Evolutionary conservation across 331 rosid species (phyloP).

Genomic region (Stylosanthes scabra): DNA sequence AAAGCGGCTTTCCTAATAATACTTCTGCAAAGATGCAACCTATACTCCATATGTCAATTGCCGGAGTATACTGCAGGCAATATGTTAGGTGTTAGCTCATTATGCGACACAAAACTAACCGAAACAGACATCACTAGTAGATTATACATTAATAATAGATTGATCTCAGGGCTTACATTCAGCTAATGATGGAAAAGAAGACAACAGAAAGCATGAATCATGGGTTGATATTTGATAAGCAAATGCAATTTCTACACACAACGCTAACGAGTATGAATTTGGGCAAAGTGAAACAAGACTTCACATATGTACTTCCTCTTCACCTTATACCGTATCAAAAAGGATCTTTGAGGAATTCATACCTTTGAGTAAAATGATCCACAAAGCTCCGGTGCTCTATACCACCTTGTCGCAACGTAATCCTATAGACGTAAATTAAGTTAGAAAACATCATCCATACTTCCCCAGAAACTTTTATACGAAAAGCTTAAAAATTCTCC

Average conservation of each 20-base stretch:
- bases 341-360: slow-evolving; percentile 35
- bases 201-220: slow-evolving; percentile 37
- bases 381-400: slow-evolving; percentile 98
- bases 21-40: slow-evolving; percentile 98
- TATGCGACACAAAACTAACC: slow-evolving; percentile 10
- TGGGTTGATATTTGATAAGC: slow-evolving; percentile 29
- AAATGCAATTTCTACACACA: slow-evolving; percentile 40
- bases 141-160: slow-evolving; percentile 27
- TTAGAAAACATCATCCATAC: slow-evolving; percentile 35
- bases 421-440: slow-evolving; percentile 57
- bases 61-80: slow-evolving; percentile 83
- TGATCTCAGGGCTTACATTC: slow-evolving; percentile 15
- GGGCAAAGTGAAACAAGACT: slow-evolving; percentile 11
- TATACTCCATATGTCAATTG: slow-evolving; percentile 96
- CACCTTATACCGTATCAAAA: slow-evolving; percentile 2
- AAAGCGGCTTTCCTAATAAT: slow-evolving; percentile 87
- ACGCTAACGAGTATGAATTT: slow-evolving; percentile 36
- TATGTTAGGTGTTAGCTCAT: slow-evolving; percentile 14
- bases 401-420: slow-evolving; percentile 99
- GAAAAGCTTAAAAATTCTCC: not conserved
- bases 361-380: slow-evolving; percentile 99
- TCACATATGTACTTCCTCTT: slow-evolving; percentile 6
- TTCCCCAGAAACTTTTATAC: slow-evolving; percentile 8
- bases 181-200: slow-evolving; percentile 41
- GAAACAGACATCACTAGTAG: slow-evolving; percentile 21